Percentiles rank a stretch among this genome's conserved stretches.
Conservation (phyloP, 305 asterid genomes). For the Andrographis paniculata region DNA sequence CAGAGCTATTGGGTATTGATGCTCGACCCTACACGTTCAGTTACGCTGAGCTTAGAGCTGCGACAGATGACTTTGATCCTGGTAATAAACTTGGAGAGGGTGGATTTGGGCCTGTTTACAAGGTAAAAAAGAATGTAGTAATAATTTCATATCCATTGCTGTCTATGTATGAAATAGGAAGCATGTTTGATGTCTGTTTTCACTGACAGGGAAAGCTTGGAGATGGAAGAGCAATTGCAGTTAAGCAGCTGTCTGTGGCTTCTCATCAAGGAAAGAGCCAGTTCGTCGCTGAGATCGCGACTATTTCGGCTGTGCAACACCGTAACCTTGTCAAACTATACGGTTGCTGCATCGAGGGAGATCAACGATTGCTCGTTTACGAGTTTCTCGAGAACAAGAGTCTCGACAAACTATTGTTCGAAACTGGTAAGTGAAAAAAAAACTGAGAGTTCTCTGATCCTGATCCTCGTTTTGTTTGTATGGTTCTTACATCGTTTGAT, state of each 20-base stretch:
- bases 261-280: constrained; percentile 77
- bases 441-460: neutral
- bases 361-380: constrained; percentile 28
- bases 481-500: neutral
- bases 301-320: constrained; percentile 76
- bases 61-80: constrained; percentile 59
- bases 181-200: too few species aligned
- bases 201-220: too few species aligned
- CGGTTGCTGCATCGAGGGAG: constrained; percentile 84
- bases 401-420: neutral
- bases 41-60: constrained; percentile 63
- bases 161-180: too few species aligned
- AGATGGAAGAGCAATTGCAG: too few species aligned
- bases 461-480: constrained; percentile 27
- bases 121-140: too few species aligned
- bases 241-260: constrained; percentile 17
- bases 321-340: constrained; percentile 71
- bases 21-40: constrained; percentile 54
- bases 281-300: constrained; percentile 68
- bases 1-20: constrained; percentile 68
- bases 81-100: constrained; percentile 2
- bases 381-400: neutral
- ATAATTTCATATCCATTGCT: too few species aligned
- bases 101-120: too few species aligned
- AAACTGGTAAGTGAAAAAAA: neutral